Conservation (phyloP, 257 asterid species). For the Solanum appendiculatum region DNA sequence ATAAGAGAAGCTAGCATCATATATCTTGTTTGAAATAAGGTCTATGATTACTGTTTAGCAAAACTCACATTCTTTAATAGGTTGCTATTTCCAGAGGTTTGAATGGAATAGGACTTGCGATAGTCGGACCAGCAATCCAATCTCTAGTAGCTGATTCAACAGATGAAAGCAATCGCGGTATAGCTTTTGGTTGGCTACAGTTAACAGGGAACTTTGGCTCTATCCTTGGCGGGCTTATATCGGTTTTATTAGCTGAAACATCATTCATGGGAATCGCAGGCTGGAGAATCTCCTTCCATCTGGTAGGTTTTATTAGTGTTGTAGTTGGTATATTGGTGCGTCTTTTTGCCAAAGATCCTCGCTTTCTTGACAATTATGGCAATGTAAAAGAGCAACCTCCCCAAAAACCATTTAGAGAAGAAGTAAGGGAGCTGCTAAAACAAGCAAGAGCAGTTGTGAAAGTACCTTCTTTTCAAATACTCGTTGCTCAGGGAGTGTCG, state of each 20-base stretch:
- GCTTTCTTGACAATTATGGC: conserved; percentile 27
- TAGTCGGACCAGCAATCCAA: conserved; percentile 74
- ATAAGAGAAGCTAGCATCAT: not conserved
- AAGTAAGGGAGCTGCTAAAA: conserved; percentile 7
- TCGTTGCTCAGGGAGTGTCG: conserved; percentile 5
- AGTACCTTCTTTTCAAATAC: conserved; percentile 1
- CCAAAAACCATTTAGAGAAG: not conserved
- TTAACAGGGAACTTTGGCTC: conserved; percentile 67
- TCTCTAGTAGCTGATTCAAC: conserved; percentile 85
- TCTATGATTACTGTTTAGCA: conserved; percentile 10
- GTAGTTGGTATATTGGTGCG: conserved; percentile 26
- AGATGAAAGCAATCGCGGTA: conserved; percentile 71
- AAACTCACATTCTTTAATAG: conserved; percentile 23
- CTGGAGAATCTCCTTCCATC: conserved; percentile 82
- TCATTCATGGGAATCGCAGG: conserved; percentile 79
- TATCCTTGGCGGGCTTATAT: conserved; percentile 69
- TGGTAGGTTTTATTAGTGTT: conserved; percentile 61
- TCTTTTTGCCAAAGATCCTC: conserved; percentile 67
- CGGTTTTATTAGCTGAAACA: conserved; percentile 56
- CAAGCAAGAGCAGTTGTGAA: conserved; percentile 54
- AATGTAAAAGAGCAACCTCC: conserved; percentile 17
- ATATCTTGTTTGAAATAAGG: not conserved
- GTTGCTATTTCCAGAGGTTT: conserved; percentile 85
- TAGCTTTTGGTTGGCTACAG: conserved; percentile 85
- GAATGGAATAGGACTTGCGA: conserved; percentile 83